Evolutionary conservation across 345 rosid species (phyloP), one percentile per base, ranked within the genome.

Genomic region (Sonneratia alba): DNA sequence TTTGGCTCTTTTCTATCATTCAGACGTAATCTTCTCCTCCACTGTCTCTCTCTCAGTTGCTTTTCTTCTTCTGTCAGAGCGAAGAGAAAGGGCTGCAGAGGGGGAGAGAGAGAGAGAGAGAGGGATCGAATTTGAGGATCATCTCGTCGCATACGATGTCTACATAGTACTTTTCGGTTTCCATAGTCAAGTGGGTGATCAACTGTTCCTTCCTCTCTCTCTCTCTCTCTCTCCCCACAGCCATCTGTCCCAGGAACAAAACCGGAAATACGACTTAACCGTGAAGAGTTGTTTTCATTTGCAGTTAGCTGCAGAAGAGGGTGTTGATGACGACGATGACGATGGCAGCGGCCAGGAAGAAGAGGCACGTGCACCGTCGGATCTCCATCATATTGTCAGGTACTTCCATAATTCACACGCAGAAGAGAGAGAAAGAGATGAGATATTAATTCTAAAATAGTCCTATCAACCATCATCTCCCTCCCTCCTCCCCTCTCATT

Each of bases 321-420:
- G 34, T 61, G 66, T 18, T 61, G 66, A 61, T 61, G 66, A 61
- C 24, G 66, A 61, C n/a, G 85, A 79, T 79, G 95, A 87, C 87
- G 78, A 81, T 82, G 9, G 43, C 9, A 8, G 7, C 1, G 7
- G 43, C 7, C 43, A 40, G 43, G 43, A 40, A 40, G 43, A 40
- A 40, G 87, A 82, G 83, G 83, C 97, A 89, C 92, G 90, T 89
- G 95, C 81, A 79, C 83, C 81, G 74, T 83, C 84, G 71, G 85
- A 81, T 88, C 85, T 79, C 86, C 86, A 81, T 84, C 87, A 77
- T 83, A 85, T 79, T 85, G 18, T 66, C 40, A 85, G 90, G 91
- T 87, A 85, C 81, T 36, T 27, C 27, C 10, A 22, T 57, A 40
- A 40, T 40, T 40, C 2, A 40, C 43, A 40, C 43, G 9, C 43